Evolutionary conservation across 495 filamentous ascomycete genomes (phyloP).

Genomic region (Cladorrhinum samala): DNA sequence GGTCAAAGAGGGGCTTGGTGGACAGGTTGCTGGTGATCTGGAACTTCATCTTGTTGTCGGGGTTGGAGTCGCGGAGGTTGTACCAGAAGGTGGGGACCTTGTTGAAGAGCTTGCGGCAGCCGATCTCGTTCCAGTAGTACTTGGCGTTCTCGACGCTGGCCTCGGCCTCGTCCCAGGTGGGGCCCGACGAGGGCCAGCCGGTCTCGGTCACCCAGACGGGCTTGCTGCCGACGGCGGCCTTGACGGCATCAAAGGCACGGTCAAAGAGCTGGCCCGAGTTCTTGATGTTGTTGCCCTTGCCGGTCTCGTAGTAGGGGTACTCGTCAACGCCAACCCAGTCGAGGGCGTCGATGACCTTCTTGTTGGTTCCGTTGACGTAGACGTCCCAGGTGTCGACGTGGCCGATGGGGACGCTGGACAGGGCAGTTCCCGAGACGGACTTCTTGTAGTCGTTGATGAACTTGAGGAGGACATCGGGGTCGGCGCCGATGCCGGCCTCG

Average conservation of each 20-base stretch:
- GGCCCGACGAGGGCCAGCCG: constrained; percentile 42
- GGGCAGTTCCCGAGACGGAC: constrained; percentile 25
- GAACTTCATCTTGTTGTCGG: constrained; percentile 39
- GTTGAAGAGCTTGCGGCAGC: constrained; percentile 59
- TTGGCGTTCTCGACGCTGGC: constrained; percentile 57
- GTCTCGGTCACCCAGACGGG: constrained; percentile 50
- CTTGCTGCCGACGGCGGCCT: constrained; percentile 31
- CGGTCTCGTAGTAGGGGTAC: constrained; percentile 48
- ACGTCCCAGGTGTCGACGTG: constrained; percentile 48
- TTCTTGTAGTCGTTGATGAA: constrained; percentile 47
- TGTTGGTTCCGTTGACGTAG: constrained; percentile 42
- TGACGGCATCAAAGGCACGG: constrained; percentile 30
- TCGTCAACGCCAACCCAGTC: constrained; percentile 47
- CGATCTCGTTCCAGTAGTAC: constrained; percentile 67
- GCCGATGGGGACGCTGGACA: constrained; percentile 39
- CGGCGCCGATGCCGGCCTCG: constrained; percentile 38
- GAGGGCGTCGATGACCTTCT: constrained; percentile 39
- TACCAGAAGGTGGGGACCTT: constrained; percentile 63
- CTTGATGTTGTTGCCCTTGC: constrained; percentile 41
- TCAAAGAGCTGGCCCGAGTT: constrained; percentile 37
- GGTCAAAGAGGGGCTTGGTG: constrained; percentile 52
- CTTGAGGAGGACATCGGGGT: constrained; percentile 33
- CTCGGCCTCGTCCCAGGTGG: constrained; percentile 47
- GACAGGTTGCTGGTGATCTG: constrained; percentile 44
- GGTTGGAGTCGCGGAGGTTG: constrained; percentile 42